A percentile compares a stretch with the other conserved stretches of the same genome.
These are phyloP conservation scores for Scytalidium lignicola DNA, from an alignment of 2,329 filamentous ascomycete genomes.

Conservation along the genomic window DNA sequence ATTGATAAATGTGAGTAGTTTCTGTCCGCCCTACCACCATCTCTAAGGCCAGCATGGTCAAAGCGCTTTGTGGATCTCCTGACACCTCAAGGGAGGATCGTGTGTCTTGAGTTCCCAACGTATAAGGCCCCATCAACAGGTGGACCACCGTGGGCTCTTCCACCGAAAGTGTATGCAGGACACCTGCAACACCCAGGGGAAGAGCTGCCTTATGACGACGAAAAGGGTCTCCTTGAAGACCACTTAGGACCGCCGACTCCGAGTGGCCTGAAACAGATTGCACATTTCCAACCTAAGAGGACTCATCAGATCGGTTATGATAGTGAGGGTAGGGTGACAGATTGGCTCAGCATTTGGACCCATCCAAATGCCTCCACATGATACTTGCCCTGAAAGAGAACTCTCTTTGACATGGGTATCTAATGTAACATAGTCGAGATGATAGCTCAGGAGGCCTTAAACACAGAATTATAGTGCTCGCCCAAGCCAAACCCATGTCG, in stretches of 20 bases:
- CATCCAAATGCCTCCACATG: conserved; percentile 15
- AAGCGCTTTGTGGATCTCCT: conserved; percentile 46
- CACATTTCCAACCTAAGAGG: conserved; percentile 44
- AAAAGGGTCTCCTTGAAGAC: conserved; percentile 43
- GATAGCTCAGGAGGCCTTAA: conserved; percentile 31
- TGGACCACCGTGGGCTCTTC: conserved; percentile 70
- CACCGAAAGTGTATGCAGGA: conserved; percentile 64
- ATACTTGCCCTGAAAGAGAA: background rate
- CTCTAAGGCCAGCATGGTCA: conserved; percentile 48
- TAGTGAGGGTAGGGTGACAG: conserved; percentile 45
- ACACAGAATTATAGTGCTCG: conserved; percentile 93
- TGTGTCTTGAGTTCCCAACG: conserved; percentile 74
- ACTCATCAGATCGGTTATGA: conserved; percentile 44
- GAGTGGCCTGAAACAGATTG: conserved; percentile 36
- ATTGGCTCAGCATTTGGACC: conserved; percentile 52
- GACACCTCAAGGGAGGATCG: conserved; percentile 42
- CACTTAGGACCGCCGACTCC: conserved; percentile 39
- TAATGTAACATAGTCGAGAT: background rate
- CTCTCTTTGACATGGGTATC: background rate
- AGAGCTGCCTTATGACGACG: conserved; percentile 55
- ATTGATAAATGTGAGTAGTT: conserved; percentile 39
- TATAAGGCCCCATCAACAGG: conserved; percentile 58
- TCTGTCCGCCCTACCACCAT: conserved; percentile 54
- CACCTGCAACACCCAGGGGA: conserved; percentile 67
- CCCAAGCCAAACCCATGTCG: conserved; percentile 88